Base-by-base conservation (phyloP, 345 rosid genomes). In the Dipteronia dyeriana region DNA sequence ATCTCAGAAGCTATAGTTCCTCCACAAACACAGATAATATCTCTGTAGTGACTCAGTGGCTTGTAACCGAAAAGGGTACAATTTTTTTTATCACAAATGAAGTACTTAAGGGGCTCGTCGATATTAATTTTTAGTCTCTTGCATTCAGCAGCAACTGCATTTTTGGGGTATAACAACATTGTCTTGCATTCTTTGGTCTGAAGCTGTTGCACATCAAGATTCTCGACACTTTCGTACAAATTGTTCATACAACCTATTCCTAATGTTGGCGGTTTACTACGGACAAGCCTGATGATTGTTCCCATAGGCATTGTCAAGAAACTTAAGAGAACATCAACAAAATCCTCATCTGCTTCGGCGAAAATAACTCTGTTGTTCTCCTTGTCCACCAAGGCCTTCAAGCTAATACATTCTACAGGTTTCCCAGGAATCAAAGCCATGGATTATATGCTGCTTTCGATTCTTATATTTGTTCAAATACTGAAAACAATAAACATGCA, bases 291-390 rank as follows among this genome's bases (percentile, higher is more conserved):
- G 22, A 79, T n/a, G 47, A 73, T 59, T n/a, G 78, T 59, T 75
- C 78, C 82, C 72, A 76, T 73, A 1, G 86, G 80, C 73, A 73
- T 54, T 59, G 86, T 78, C 56, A 84, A 69, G 62, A 80, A 84
- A 31, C 81, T 57, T 47, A 81, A 77, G 25, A 79, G 78, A 76
- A 84, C 9, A 45, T 79, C 85, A 29, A 74, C 70, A 39, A 82
- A 79, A 34, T 76, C 64, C 20, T 20, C 65, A 59, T 74, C 74
- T 9, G 78, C 41, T 59, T 81, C 85, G 5, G 16, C 83, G 54
- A 73, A 74, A 12, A 77, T 0, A 20, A 84, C 75, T 63, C 47
- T 63, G 45, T 79, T 76, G 10, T 66, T 81, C 54, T 51, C 47
- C 74, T 70, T 76, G 59, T 79, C 77, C 20, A 81, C 74, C 53